A percentile compares a stretch with the other conserved stretches of the same genome.
These are phyloP conservation scores for Metschnikowia koreensis DNA, from an alignment of 805 yeast genomes.

Conservation along the genomic window DNA sequence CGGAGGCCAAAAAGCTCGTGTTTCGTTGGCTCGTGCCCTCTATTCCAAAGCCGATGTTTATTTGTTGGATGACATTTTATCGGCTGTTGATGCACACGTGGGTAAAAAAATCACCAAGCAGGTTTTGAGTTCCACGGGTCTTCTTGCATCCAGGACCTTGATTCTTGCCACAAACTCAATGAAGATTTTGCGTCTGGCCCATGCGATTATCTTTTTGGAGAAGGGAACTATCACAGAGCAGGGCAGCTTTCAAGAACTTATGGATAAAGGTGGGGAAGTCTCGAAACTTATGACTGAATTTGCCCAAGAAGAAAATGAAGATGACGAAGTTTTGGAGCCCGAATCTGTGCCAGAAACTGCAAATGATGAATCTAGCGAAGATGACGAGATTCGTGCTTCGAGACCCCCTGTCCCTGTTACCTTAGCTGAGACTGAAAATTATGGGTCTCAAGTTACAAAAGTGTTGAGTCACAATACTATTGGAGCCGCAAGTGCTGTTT, in stretches of 20 bases:
- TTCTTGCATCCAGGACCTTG: slow-evolving; percentile 51
- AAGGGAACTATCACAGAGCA: slow-evolving; percentile 51
- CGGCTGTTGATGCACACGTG: slow-evolving; percentile 75
- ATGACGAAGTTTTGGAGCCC: slow-evolving; percentile 9
- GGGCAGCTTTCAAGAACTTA: slow-evolving; percentile 50
- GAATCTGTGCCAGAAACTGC: slow-evolving; percentile 1
- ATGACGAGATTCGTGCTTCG: slow-evolving; percentile 3
- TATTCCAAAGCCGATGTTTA: slow-evolving; percentile 59
- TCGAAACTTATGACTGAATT: slow-evolving; percentile 32
- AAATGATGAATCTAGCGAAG: slow-evolving; percentile 7
- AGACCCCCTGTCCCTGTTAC: slow-evolving; percentile 13
- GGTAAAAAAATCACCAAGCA: slow-evolving; percentile 51
- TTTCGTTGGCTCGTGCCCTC: slow-evolving; percentile 67
- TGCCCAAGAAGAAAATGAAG: slow-evolving; percentile 22
- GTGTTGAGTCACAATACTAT: slow-evolving; percentile 17
- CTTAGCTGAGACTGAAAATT: slow-evolving; percentile 22
- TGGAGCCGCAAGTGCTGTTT: slow-evolving; percentile 30
- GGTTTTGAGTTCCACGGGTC: slow-evolving; percentile 48
- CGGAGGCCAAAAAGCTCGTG: slow-evolving; percentile 66
- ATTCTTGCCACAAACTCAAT: slow-evolving; percentile 60
- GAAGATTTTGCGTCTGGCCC: slow-evolving; percentile 54
- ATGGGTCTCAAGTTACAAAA: slow-evolving; percentile 16
- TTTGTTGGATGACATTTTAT: slow-evolving; percentile 61
- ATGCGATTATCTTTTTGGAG: slow-evolving; percentile 57
- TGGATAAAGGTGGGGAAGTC: slow-evolving; percentile 37